Conservation (phyloP, 345 rosid genomes). For the Salix exigua region DNA sequence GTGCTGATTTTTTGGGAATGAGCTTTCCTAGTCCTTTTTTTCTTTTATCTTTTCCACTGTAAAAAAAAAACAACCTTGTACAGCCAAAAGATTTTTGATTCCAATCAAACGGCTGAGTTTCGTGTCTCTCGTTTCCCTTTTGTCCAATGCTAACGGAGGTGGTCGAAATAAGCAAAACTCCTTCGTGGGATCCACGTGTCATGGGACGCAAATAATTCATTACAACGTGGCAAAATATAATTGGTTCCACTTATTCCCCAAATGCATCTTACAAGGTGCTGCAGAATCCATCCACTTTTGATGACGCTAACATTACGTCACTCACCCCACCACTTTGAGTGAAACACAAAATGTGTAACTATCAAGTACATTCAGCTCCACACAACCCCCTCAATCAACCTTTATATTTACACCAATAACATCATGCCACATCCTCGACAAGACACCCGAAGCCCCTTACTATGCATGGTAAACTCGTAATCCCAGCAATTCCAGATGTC, state of each 20-base stretch:
- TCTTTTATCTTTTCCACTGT: no score
- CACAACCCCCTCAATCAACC: background rate
- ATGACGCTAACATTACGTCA: background rate
- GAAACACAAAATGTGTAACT: background rate
- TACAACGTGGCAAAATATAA: background rate
- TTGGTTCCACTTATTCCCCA: background rate
- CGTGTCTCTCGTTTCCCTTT: background rate
- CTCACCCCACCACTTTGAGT: background rate
- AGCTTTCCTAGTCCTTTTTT: no score
- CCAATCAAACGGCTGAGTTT: background rate
- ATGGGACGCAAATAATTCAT: background rate
- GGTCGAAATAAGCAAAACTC: background rate
- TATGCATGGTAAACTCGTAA: background rate
- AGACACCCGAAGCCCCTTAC: background rate
- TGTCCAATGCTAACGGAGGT: background rate
- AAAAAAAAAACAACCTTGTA: no score
- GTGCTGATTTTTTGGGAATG: no score
- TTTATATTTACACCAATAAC: background rate
- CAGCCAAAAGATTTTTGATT: background rate
- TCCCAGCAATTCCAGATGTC: background rate
- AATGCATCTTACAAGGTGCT: background rate
- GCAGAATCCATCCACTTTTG: background rate
- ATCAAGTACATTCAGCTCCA: background rate
- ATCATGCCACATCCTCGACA: background rate
- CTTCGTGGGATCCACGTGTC: background rate